Evolutionary conservation across 108 stramenopile species (phyloP).

Genomic region (Fragilaria radians): DNA sequence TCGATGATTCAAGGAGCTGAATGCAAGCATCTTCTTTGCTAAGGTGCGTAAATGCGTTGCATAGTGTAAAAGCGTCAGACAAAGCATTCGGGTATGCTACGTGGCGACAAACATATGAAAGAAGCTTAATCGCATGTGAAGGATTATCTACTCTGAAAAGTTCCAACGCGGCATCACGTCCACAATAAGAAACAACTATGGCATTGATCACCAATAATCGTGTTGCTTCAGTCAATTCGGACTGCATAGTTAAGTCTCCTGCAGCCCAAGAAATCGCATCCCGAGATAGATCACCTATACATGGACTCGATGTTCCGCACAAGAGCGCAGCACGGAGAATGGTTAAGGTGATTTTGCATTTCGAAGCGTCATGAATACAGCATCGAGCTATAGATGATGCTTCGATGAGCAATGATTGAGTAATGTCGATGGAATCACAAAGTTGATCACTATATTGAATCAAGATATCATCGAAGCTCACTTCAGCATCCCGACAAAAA

Average conservation of each 20-base stretch:
- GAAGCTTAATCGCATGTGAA: slow-evolving; percentile 50
- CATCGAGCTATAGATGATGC: slow-evolving; percentile 51
- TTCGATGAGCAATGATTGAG: slow-evolving; percentile 25
- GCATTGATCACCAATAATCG: slow-evolving; percentile 60
- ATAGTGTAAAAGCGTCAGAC: slow-evolving; percentile 48
- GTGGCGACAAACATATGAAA: slow-evolving; percentile 58
- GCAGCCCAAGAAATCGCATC: slow-evolving; percentile 64
- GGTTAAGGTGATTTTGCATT: slow-evolving; percentile 54
- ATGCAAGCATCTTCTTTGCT: slow-evolving; percentile 45
- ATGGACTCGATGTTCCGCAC: slow-evolving; percentile 50
- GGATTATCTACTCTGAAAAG: slow-evolving; percentile 78
- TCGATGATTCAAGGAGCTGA: slow-evolving; percentile 42
- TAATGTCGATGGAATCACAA: slow-evolving; percentile 49
- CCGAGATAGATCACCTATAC: slow-evolving; percentile 46
- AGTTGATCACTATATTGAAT: slow-evolving; percentile 39
- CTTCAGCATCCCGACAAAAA: slow-evolving; percentile 38
- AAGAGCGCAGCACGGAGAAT: slow-evolving; percentile 62
- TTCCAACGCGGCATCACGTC: slow-evolving; percentile 55
- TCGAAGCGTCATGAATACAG: slow-evolving; percentile 35
- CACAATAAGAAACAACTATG: slow-evolving; percentile 74
- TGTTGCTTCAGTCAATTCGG: slow-evolving; percentile 73
- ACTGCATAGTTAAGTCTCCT: slow-evolving; percentile 45
- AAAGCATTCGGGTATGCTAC: slow-evolving; percentile 38
- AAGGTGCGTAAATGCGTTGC: slow-evolving; percentile 72
- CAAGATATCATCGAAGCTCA: slow-evolving; percentile 53